These are phyloP conservation scores for Melanogaster broomeanus DNA, from an alignment of 768 basidiomycete species.

Conservation along the genomic window DNA sequence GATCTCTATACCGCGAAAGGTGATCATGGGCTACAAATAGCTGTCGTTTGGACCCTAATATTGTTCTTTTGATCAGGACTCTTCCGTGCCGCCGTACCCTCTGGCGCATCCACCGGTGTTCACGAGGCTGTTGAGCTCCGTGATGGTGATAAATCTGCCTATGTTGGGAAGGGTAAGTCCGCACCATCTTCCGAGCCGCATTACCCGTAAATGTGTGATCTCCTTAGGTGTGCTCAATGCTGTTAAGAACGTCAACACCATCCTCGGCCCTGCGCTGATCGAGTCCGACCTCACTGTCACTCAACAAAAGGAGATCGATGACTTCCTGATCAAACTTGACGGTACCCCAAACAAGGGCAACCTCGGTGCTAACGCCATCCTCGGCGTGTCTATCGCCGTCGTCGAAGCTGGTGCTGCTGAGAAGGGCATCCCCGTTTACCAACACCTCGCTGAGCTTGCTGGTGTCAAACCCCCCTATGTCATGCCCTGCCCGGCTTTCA, in stretches of 20 bases:
- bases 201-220: background rate
- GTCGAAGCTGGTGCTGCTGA: constrained; percentile 92
- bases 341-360: constrained; percentile 99
- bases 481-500: constrained; percentile 92
- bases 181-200: background rate
- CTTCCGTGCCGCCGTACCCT: constrained; percentile 94
- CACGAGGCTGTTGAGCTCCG: constrained; percentile 99
- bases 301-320: constrained; percentile 93
- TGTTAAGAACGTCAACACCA: constrained; percentile 89
- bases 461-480: constrained; percentile 93
- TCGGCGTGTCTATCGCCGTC: constrained; percentile 96
- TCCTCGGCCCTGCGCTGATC: constrained; percentile 88
- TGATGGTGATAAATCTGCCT: constrained; percentile 90
- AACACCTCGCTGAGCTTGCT: constrained; percentile 94
- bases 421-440: constrained; percentile 94
- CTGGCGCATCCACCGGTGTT: constrained; percentile 96
- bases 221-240: constrained; percentile 86
- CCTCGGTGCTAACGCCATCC: constrained; percentile 98
- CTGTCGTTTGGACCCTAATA: constrained; percentile 8
- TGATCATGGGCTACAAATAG: constrained; percentile 31
- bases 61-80: constrained; percentile 55
- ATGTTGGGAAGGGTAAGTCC: constrained; percentile 89
- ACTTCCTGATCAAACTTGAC: constrained; percentile 97
- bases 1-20: constrained; percentile 89
- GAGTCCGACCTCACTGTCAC: constrained; percentile 82